Conservation (phyloP, 2,329 filamentous ascomycete genomes). For the Cladosporium sp. region DNA sequence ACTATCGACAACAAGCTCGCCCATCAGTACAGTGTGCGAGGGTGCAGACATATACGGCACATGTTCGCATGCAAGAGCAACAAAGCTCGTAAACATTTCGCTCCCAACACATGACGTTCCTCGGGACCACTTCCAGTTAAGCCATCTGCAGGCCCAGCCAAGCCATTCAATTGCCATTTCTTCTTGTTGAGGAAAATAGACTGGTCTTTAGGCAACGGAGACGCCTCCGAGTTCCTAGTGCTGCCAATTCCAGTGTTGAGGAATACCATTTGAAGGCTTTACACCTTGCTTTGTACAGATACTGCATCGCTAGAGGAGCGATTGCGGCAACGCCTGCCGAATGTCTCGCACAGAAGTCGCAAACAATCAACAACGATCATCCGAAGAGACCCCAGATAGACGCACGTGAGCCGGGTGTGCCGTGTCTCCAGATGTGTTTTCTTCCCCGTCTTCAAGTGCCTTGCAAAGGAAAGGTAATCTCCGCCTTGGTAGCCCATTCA, state of each 20-base stretch:
- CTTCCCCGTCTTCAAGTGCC: constrained; percentile 6
- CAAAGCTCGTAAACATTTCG: neutral
- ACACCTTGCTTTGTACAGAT: neutral
- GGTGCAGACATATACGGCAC: neutral
- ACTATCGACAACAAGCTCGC: neutral
- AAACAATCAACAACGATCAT: neutral
- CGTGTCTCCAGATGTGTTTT: neutral
- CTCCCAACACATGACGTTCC: neutral
- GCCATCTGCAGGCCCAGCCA: neutral
- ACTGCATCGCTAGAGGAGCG: neutral
- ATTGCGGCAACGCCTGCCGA: neutral
- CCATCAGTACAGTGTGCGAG: neutral
- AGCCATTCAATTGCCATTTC: constrained; percentile 5
- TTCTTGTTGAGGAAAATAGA: constrained; percentile 4
- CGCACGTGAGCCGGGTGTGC: neutral
- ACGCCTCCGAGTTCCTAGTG: neutral
- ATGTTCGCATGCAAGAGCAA: neutral
- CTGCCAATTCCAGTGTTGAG: neutral
- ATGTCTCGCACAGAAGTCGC: neutral
- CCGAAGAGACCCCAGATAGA: neutral
- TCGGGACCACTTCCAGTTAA: constrained; percentile 3
- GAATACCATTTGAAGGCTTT: neutral
- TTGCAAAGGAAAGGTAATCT: constrained; percentile 4
- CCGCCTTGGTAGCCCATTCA: constrained; percentile 1
- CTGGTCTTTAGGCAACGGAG: neutral